Evolutionary conservation across 2,329 filamentous ascomycete genomes (phyloP), one percentile per base, ranked within the genome.

Genomic region (Arthrobotrys entomopaga): DNA sequence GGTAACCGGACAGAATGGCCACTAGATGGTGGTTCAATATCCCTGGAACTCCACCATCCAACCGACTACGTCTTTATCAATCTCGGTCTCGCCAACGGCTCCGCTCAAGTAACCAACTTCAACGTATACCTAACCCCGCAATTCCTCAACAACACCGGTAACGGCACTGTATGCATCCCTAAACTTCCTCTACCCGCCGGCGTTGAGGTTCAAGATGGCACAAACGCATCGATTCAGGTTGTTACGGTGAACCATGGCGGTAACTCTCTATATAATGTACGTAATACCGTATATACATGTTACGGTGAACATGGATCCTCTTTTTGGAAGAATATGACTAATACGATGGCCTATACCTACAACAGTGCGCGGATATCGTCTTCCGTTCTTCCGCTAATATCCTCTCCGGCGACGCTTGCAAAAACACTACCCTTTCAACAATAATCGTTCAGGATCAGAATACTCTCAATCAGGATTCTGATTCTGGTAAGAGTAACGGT

Each of bases 281-380:
- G 70, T 58, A 3, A 19, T 49, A 6, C 2, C 11, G 2, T 16
- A 34, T 20, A 15, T 15, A 1, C 3, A 34, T 34, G n/a, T 2
- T 34, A 8, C 29, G 10, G 10, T 34, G 5, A 34, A 34, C 10
- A 7, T 34, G 5, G 3, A 29, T 15, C 22, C 11, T 22, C 42
- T 24, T 19, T 7, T 50, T 43, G 49, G 11, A 34, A n/a, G 13
- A 11, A 49, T 29, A n/a, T 20, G 19, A 46, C 22, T 22, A 11
- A 56, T 22, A 2, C 22, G 53, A 64, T 42, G 54, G 13, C 3
- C 29, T 20, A 19, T 53, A 42, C 3, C 29, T 20, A 19, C 52
- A 42, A 63, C 73, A 90, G 88, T 93, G 91, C 81, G 89, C 90
- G 79, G 90, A 93, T 78, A 87, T 93, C 77, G 88, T 86, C 24